phyloP scores from a whole-genome alignment of 2,329 filamentous ascomycete species.

The Colletotrichum tropicicola region DNA sequence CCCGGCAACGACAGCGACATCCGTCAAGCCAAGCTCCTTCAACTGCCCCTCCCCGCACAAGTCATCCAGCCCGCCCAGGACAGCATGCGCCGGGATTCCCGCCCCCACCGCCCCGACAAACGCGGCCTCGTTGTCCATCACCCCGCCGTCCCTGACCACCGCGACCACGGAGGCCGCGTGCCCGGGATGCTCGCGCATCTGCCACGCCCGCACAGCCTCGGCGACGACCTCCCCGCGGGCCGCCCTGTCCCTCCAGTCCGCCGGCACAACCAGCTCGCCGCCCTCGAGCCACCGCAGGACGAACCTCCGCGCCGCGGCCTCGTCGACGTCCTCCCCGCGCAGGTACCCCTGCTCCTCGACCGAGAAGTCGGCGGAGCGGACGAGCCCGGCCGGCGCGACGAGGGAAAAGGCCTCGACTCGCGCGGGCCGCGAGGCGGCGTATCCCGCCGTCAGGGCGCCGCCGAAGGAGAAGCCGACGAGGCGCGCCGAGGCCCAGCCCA shows the following conservation, averaged over 20 bases:
- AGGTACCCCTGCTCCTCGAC: conserved; percentile 35
- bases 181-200: conserved; percentile 53
- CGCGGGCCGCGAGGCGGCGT: conserved; percentile 40
- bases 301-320: conserved; percentile 43
- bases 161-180: conserved; percentile 55
- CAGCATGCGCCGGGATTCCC: conserved; percentile 20
- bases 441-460: conserved; percentile 47
- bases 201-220: conserved; percentile 57
- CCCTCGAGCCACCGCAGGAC: conserved; percentile 53
- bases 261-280: conserved; percentile 48
- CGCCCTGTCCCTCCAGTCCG: conserved; percentile 54
- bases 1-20: conserved; percentile 34
- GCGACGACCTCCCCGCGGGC: conserved; percentile 53
- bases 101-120: conserved; percentile 33
- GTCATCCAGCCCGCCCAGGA: conserved; percentile 38
- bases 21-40: conserved; percentile 20
- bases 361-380: conserved; percentile 39
- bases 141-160: conserved; percentile 54
- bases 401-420: conserved; percentile 46
- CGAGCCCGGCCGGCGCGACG: conserved; percentile 57
- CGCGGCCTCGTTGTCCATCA: conserved; percentile 42
- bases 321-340: conserved; percentile 37
- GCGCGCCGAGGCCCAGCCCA: conserved; percentile 53
- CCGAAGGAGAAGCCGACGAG: conserved; percentile 62
- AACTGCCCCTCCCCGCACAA: conserved; percentile 33